phyloP scores from a whole-genome alignment of 2,329 filamentous ascomycete genomes.

The Cytospora schulzeri region DNA sequence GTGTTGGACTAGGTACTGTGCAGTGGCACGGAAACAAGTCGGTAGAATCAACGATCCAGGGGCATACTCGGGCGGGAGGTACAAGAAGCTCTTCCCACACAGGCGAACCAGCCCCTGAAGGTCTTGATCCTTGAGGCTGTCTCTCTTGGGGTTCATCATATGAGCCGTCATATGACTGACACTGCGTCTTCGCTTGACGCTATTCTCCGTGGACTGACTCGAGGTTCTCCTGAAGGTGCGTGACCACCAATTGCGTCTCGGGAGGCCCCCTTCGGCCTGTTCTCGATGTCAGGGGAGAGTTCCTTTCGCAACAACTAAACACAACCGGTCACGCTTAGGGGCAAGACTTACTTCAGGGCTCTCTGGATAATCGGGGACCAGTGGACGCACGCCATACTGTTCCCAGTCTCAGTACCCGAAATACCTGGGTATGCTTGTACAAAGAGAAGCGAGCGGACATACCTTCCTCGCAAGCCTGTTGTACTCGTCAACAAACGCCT shows the following conservation, averaged over 20 bases:
- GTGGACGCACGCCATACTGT: constrained; percentile 55
- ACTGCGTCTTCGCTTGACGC: constrained; percentile 51
- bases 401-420: constrained; percentile 12
- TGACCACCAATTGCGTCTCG: constrained; percentile 34
- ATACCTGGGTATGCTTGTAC: accelerated
- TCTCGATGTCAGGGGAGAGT: constrained; percentile 1
- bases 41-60: constrained; percentile 60
- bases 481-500: constrained; percentile 57
- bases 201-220: constrained; percentile 34
- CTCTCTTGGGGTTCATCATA: constrained; percentile 46
- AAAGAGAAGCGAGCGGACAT: constrained; percentile 13
- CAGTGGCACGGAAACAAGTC: constrained; percentile 67
- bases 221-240: constrained; percentile 34
- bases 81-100: constrained; percentile 63
- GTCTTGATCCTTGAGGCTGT: constrained; percentile 51
- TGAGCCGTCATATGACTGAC: constrained; percentile 57
- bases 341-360: constrained; percentile 37
- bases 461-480: constrained; percentile 64
- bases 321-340: too few species aligned
- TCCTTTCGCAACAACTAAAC: not conserved
- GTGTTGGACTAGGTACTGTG: constrained; percentile 64
- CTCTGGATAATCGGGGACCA: constrained; percentile 42
- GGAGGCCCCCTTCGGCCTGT: constrained; percentile 10
- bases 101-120: constrained; percentile 63
- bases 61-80: constrained; percentile 61